These are phyloP conservation scores for Platanus orientalis DNA, from an alignment of 164 flowering plant species.

Conservation along the genomic window DNA sequence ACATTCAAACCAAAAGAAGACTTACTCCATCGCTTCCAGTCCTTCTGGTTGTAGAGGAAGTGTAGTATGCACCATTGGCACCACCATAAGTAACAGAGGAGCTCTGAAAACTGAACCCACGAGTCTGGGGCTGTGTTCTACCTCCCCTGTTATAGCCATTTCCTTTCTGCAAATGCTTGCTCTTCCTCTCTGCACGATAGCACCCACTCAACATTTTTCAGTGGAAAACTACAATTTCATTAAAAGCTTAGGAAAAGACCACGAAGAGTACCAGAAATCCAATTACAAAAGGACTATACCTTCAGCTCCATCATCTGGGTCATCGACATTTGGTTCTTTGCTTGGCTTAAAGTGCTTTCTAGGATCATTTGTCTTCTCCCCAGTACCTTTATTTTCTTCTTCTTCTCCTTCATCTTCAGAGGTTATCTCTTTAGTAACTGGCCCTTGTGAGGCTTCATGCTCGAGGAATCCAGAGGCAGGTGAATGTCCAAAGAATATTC, in stretches of 20 bases:
- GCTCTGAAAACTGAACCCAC: conserved; percentile 55
- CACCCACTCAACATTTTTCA: neutral
- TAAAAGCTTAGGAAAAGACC: neutral
- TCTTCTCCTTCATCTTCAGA: conserved; percentile 50
- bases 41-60: conserved; percentile 70
- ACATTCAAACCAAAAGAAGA: neutral
- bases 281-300: conserved; percentile 29
- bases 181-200: conserved; percentile 28
- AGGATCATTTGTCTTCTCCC: conserved; percentile 20
- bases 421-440: conserved; percentile 55
- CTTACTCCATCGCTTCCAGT: conserved; percentile 85
- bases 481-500: conserved; percentile 13
- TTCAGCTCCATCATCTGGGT: conserved; percentile 59
- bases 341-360: conserved; percentile 28
- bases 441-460: conserved; percentile 38
- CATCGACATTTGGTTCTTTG: conserved; percentile 55
- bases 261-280: neutral
- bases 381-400: conserved; percentile 5
- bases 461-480: conserved; percentile 14
- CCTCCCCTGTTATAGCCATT: conserved; percentile 23
- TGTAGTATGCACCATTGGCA: conserved; percentile 75
- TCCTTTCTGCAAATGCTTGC: conserved; percentile 17
- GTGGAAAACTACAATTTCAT: neutral
- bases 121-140: conserved; percentile 25
- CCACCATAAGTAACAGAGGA: conserved; percentile 85